Base-by-base conservation (phyloP, 73 alveolate genomes). In the Paramecium sonneborni region DNA sequence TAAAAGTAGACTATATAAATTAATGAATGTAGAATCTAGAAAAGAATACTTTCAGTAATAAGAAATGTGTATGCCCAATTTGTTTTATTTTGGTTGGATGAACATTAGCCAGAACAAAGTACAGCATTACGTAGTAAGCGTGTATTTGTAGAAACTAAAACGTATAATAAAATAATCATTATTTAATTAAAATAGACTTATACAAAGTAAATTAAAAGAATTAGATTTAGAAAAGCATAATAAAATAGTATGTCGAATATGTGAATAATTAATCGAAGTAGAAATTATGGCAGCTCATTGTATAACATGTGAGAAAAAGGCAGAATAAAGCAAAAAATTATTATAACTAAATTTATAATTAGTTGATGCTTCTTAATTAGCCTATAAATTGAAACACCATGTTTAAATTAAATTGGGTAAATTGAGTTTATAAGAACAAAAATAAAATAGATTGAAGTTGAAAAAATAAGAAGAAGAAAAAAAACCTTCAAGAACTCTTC, bases 281-380 rank as follows among this genome's bases (percentile, higher is more conserved):
- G 90, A 79, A 23, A 79, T 43, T 1, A 79, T 79, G 90, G 44
- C 69, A 79, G 44, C 44, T 20, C 90, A 79, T 79, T 79, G 90
- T 79, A 72, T 62, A 30, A 62, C 86, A 28, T 72, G 86, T 72
- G 86, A 72, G 26, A 72, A 38, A 34, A 35, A 72, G 26, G 86
- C 86, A 9, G 86, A 72, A 15, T 20, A 72, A 72, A 72, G 86
- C 58, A 72, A 72, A 14, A 35, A 72, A 72, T 37, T 72, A 72
- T 72, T 72, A 72, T 11, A 72, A 72, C 20, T 72, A 38, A 72
- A 72, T 72, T 21, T 72, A 28, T 23, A 72, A 72, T 72, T 72
- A 38, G 62, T 62, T 14, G 57, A 38, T 38, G 57, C 86, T 4
- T 72, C 86, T 28, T 32, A 72, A 35, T 32, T 35, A 37, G 86